phyloP scores from a whole-genome alignment of 2,329 filamentous ascomycete genomes.

The Colletotrichum paranaense region DNA sequence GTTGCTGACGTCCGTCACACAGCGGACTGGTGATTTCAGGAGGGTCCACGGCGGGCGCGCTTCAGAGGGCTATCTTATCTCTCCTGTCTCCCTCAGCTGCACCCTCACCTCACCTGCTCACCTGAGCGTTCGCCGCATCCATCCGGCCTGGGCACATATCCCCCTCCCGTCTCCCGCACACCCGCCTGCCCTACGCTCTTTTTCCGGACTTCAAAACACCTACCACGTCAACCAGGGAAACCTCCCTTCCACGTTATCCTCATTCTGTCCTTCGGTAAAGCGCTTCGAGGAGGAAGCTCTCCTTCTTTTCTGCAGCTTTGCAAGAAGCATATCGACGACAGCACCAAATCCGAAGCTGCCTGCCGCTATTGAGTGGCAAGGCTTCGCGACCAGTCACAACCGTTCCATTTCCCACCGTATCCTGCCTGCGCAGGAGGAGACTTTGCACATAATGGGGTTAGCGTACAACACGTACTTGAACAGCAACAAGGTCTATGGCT shows the following conservation, averaged over 20 bases:
- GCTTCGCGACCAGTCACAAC: background rate
- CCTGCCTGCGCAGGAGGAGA: conserved; percentile 4
- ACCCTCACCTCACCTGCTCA: background rate
- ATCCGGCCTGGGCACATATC: background rate
- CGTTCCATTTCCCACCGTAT: background rate
- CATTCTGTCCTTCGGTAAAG: background rate
- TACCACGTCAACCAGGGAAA: background rate
- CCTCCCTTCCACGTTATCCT: background rate
- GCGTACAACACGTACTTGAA: conserved; percentile 92
- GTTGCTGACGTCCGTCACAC: background rate
- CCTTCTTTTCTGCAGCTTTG: background rate
- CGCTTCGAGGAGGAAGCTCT: background rate
- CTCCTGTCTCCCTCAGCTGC: background rate
- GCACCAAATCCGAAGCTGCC: background rate
- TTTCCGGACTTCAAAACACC: background rate
- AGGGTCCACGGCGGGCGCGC: background rate
- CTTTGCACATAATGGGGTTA: conserved; percentile 76
- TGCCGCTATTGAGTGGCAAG: background rate
- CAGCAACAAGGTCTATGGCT: conserved; percentile 89
- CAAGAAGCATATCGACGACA: background rate
- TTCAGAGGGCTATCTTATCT: background rate
- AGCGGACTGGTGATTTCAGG: background rate
- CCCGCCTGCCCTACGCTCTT: background rate
- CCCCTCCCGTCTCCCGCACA: background rate
- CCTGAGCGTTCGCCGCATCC: background rate